These are phyloP conservation scores for Aspergillus sp. DNA, from an alignment of 2,329 filamentous ascomycete species.

Conservation along the genomic window DNA sequence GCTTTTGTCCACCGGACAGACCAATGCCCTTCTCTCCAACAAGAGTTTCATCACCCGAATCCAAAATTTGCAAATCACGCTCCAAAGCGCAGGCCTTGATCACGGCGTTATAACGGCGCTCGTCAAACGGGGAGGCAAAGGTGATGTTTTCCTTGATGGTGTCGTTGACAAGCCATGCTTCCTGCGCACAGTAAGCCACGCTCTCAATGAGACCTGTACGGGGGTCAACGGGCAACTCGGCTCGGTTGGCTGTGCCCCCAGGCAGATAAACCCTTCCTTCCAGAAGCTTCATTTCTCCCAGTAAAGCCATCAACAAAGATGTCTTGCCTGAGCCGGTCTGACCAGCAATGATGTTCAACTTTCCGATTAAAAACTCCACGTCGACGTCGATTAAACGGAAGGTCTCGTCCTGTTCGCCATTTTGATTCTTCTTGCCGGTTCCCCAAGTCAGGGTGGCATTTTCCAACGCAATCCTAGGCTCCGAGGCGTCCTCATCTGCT, in stretches of 20 bases:
- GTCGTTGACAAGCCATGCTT: constrained; percentile 94
- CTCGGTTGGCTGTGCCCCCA: constrained; percentile 73
- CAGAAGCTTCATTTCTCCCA: constrained; percentile 92
- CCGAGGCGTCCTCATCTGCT: constrained; percentile 66
- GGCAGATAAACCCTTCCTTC: constrained; percentile 81
- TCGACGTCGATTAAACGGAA: constrained; percentile 83
- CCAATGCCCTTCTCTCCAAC: constrained; percentile 98
- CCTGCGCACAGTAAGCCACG: constrained; percentile 93
- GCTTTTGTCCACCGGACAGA: constrained; percentile 94
- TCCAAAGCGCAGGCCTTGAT: constrained; percentile 88
- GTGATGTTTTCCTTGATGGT: constrained; percentile 95
- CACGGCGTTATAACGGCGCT: constrained; percentile 81
- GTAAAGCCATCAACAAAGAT: constrained; percentile 88
- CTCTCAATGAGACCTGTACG: constrained; percentile 86
- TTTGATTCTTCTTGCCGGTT: constrained; percentile 51
- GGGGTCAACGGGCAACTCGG: constrained; percentile 78
- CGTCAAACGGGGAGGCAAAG: constrained; percentile 78
- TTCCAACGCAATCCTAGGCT: constrained; percentile 78
- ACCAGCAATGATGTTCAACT: constrained; percentile 89
- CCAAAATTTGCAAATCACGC: constrained; percentile 86
- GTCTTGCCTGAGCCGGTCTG: constrained; percentile 95
- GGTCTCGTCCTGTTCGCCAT: constrained; percentile 61
- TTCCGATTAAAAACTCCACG: constrained; percentile 77
- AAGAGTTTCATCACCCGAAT: constrained; percentile 86
- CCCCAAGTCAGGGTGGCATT: constrained; percentile 90